Conservation (phyloP, 2,329 filamentous ascomycete genomes). For the Monosporascus ibericus region DNA sequence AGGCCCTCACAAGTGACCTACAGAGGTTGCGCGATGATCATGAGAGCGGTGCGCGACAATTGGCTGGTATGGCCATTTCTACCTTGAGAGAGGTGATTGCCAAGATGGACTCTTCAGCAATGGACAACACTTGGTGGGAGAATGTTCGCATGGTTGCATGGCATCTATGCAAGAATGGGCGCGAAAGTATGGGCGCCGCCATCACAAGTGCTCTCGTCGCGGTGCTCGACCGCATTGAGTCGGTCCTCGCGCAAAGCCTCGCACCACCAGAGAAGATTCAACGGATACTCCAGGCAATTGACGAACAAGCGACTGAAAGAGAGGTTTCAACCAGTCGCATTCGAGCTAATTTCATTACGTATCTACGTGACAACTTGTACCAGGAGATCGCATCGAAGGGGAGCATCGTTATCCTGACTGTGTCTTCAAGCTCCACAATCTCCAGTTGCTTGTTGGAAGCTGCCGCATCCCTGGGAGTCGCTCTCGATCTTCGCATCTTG, state of each 20-base stretch:
- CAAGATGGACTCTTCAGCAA: constrained; percentile 21
- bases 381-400: constrained; percentile 1
- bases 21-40: constrained; percentile 47
- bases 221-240: constrained; percentile 35
- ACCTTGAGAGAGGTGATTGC: constrained; percentile 41
- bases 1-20: constrained; percentile 40
- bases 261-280: constrained; percentile 19
- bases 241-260: constrained; percentile 12
- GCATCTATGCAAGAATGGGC: constrained; percentile 59
- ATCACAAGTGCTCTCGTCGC: constrained; percentile 45
- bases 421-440: constrained; percentile 60
- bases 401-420: constrained; percentile 46
- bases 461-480: constrained; percentile 26
- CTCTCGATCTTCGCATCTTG: constrained; percentile 52
- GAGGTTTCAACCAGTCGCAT: constrained; percentile 22
- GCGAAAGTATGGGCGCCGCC: constrained; percentile 60
- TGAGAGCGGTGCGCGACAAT: constrained; percentile 51
- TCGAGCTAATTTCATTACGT: constrained; percentile 26
- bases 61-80: constrained; percentile 48
- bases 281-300: constrained; percentile 14
- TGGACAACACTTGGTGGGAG: constrained; percentile 45
- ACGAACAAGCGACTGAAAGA: constrained; percentile 16
- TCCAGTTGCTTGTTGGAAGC: constrained; percentile 38
- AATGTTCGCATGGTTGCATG: constrained; percentile 51
- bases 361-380: constrained; percentile 21